These are phyloP conservation scores for Corymbia citriodora DNA, from an alignment of 441 rosid genomes.

Conservation along the genomic window DNA sequence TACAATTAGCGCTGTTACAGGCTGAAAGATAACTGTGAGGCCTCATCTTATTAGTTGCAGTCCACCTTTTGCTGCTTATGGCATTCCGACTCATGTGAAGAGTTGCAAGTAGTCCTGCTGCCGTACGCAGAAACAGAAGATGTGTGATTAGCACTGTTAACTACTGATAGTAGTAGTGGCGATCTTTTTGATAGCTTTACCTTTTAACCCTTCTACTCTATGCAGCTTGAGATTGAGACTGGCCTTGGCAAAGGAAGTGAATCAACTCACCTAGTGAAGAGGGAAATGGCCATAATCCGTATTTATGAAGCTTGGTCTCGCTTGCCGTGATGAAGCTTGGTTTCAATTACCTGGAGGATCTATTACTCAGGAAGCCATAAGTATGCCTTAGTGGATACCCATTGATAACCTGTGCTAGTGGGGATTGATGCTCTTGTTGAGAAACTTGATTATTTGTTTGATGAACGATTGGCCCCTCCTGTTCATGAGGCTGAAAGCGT, in stretches of 20 bases:
- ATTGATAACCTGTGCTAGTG: neutral
- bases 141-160: neutral
- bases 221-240: neutral
- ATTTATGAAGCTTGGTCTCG: neutral
- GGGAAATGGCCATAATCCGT: neutral
- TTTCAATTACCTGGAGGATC: neutral
- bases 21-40: neutral
- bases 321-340: neutral
- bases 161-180: neutral
- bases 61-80: neutral
- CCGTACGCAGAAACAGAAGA: neutral
- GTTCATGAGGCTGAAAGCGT: neutral
- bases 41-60: neutral
- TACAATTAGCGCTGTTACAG: neutral
- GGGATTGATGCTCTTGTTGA: neutral
- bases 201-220: neutral
- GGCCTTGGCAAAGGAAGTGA: neutral
- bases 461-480: neutral
- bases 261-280: neutral
- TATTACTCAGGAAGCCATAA: neutral
- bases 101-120: neutral
- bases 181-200: neutral
- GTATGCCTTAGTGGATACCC: neutral
- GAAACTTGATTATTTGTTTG: neutral
- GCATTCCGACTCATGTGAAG: neutral